Evolutionary conservation across 2,329 filamentous ascomycete genomes (phyloP).

Genomic region (Ramularia endophylla): DNA sequence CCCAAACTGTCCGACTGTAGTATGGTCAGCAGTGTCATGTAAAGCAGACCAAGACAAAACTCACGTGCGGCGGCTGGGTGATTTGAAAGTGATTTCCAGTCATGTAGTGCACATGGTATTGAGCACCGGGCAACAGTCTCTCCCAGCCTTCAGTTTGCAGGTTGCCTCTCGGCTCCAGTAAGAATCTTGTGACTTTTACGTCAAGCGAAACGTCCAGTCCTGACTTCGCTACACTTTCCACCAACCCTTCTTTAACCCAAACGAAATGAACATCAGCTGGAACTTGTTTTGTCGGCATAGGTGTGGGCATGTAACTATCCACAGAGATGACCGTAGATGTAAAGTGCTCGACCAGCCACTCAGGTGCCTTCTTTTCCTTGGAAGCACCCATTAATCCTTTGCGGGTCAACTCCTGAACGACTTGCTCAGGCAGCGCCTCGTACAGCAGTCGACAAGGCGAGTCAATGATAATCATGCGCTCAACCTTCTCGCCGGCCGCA

Average conservation of each 20-base stretch:
- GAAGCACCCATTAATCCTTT: conserved; percentile 25
- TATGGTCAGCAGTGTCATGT: background rate
- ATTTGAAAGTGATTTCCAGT: conserved; percentile 30
- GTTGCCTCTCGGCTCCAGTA: conserved; percentile 26
- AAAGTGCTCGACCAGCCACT: conserved; percentile 29
- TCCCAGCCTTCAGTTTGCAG: conserved; percentile 28
- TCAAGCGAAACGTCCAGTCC: conserved; percentile 26
- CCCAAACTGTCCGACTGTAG: conserved; percentile 18
- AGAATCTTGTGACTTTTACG: conserved; percentile 27
- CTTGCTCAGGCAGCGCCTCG: conserved; percentile 23
- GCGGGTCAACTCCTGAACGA: conserved; percentile 21
- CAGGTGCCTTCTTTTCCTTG: conserved; percentile 24
- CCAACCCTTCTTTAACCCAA: conserved; percentile 28
- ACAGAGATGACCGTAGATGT: conserved; percentile 24
- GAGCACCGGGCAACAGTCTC: conserved; percentile 24
- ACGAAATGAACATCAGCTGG: conserved; percentile 26
- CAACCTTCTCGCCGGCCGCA: conserved; percentile 21
- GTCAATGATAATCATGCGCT: conserved; percentile 26
- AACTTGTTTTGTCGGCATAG: conserved; percentile 17
- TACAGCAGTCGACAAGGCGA: conserved; percentile 24
- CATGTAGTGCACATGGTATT: conserved; percentile 25
- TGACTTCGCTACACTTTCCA: conserved; percentile 24
- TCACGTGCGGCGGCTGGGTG: conserved; percentile 26
- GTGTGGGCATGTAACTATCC: conserved; percentile 25
- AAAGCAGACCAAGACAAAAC: conserved; percentile 3